Evolutionary conservation across 2,329 filamentous ascomycete genomes (phyloP).

Genomic region (Apiospora phragmitis): DNA sequence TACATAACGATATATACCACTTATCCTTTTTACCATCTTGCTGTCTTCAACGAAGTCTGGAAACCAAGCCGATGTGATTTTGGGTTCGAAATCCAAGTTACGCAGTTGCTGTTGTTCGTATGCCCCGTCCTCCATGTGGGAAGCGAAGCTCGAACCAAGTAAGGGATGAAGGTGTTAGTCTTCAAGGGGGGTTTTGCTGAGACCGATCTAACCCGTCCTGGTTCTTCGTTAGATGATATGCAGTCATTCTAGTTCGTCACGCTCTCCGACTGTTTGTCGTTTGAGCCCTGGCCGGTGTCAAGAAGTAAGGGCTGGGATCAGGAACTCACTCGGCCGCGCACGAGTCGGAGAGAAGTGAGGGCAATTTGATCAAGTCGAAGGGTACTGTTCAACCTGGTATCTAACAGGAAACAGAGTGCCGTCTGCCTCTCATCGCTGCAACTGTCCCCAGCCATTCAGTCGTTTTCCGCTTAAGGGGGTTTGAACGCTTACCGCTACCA

Average conservation of each 20-base stretch:
- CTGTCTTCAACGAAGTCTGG: too few relatives aligned
- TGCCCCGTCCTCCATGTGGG: background rate
- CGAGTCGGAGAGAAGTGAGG: background rate
- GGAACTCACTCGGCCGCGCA: background rate
- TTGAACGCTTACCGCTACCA: too few relatives aligned
- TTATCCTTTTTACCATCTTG: background rate
- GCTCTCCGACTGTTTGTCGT: background rate
- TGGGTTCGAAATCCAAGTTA: background rate
- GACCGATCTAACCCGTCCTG: background rate
- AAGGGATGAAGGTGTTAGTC: background rate
- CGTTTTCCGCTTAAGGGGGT: too few relatives aligned
- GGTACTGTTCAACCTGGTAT: background rate
- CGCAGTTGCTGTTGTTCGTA: background rate
- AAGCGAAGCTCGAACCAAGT: background rate
- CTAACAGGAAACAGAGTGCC: too few relatives aligned
- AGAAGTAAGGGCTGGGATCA: background rate
- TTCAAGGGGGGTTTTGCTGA: background rate
- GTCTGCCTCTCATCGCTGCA: too few relatives aligned
- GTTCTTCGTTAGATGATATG: background rate
- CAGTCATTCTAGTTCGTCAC: background rate
- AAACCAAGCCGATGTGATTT: background rate
- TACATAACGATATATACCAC: conserved; percentile 2
- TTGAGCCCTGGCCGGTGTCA: background rate
- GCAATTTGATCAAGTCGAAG: background rate
- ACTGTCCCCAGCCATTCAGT: background rate